These are phyloP conservation scores for Drechmeria coniospora DNA, from an alignment of 2,329 filamentous ascomycete genomes.

Conservation along the genomic window DNA sequence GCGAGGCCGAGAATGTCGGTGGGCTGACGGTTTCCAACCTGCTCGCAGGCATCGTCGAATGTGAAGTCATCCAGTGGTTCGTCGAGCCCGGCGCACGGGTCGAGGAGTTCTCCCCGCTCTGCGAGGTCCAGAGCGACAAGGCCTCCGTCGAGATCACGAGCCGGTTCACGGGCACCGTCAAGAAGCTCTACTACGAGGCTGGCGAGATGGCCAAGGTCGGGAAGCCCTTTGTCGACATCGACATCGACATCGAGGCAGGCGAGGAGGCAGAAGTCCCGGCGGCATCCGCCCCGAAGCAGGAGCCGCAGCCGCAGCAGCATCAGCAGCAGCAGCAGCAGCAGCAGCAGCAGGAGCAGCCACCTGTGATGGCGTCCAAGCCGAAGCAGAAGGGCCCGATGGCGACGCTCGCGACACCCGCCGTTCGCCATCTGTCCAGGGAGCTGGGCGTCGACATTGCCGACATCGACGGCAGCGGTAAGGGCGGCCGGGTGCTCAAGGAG, in stretches of 20 bases:
- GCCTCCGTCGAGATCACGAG: slow-evolving; percentile 85
- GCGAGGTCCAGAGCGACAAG: slow-evolving; percentile 97
- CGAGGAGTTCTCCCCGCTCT: slow-evolving; percentile 94
- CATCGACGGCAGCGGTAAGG: slow-evolving; percentile 72
- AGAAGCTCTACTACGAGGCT: slow-evolving; percentile 88
- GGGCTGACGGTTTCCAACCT: slow-evolving; percentile 1
- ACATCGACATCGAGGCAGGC: slow-evolving; percentile 81
- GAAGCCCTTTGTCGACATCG: slow-evolving; percentile 87
- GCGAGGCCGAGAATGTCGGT: too few relatives aligned
- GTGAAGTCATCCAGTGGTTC: slow-evolving; percentile 99
- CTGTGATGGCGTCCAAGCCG: not conserved
- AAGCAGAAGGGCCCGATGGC: slow-evolving; percentile 47
- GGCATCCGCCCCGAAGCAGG: slow-evolving; percentile 17
- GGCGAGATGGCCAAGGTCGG: slow-evolving; percentile 95
- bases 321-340: slow-evolving; percentile 5
- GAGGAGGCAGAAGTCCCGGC: slow-evolving; percentile 35
- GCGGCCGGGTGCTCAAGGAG: slow-evolving; percentile 83
- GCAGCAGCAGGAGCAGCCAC: not conserved
- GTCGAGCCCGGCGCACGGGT: slow-evolving; percentile 89
- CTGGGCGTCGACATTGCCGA: slow-evolving; percentile 62
- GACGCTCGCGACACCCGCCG: slow-evolving; percentile 76
- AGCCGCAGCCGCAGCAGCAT: slow-evolving; percentile 12
- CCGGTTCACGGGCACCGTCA: slow-evolving; percentile 86
- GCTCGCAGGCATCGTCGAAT: slow-evolving; percentile 79
- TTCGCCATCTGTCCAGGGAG: slow-evolving; percentile 75